Conservation (phyloP, 2,329 filamentous ascomycete species). For the Calonectria pseudoturangicola region DNA sequence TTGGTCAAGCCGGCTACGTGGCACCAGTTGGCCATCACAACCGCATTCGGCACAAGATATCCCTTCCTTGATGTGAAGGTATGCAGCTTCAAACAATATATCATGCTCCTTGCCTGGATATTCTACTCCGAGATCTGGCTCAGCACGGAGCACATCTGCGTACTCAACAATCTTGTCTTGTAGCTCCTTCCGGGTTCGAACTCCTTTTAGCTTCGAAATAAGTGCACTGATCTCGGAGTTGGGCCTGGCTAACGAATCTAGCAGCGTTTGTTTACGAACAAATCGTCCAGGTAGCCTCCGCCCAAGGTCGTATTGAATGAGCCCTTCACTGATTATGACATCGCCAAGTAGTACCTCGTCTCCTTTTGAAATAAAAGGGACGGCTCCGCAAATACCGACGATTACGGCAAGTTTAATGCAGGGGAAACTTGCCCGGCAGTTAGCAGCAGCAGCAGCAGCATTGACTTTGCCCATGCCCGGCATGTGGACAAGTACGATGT, state of each 20-base stretch:
- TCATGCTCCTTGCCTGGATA: neutral
- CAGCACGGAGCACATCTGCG: neutral
- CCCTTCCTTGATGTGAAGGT: neutral
- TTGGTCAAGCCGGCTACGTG: conserved; percentile 9
- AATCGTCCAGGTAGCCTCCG: conserved; percentile 48
- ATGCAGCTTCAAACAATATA: neutral
- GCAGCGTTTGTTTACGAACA: conserved; percentile 46
- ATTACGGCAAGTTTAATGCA: conserved; percentile 21
- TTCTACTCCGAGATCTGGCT: neutral
- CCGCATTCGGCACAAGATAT: neutral
- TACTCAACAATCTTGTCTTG: conserved; percentile 3
- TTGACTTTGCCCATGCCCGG: conserved; percentile 15
- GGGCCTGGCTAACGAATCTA: conserved; percentile 47
- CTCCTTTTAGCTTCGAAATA: conserved; percentile 49
- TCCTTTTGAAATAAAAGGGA: conserved; percentile 39
- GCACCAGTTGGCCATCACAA: neutral
- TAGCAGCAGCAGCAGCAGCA: neutral
- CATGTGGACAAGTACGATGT: conserved; percentile 23
- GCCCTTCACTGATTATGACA: conserved; percentile 52
- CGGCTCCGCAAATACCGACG: conserved; percentile 41
- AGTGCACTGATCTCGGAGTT: conserved; percentile 48
- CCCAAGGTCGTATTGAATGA: conserved; percentile 57
- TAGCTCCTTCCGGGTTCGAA: conserved; percentile 31
- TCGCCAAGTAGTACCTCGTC: conserved; percentile 52
- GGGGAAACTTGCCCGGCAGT: conserved; percentile 19